Base-by-base conservation (phyloP, 2,329 filamentous ascomycete species). In the Ophioceras dolichostomum region DNA sequence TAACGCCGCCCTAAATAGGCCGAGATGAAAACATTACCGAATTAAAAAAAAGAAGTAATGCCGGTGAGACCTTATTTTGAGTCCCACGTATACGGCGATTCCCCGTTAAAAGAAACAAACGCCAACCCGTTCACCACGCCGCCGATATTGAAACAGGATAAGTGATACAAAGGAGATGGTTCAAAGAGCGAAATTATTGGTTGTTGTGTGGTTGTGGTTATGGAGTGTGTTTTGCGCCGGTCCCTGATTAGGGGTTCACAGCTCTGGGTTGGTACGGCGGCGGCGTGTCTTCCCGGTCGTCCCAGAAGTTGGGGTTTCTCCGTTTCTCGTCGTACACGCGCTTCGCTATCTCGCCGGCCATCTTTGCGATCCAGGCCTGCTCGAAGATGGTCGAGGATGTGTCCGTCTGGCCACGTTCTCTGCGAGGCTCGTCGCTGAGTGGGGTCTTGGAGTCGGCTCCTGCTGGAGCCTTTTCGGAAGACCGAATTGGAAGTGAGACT, bases 361-460 rank as follows among this genome's bases (percentile, higher is more conserved):
- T 91, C 64, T 94, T 91, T 64, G 81, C 77, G 60, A 91, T 82
- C 83, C 84, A 91, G 3, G 83, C 84, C 56, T 86, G 80, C 54
- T 87, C 82, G 19, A 85, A 64, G 34, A 86, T 83, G 20, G 70
- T 66, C 0, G 71, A 71, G 10, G 69, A 66, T 5, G 62, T 65
- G 22, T 73, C 70, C 1, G 67, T 68, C 45, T 51, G 50, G 41
- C 47, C 27, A 47, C 53, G 36, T 57, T 53, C 38, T 55, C 53
- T 35, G 48, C 47, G n/a, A 12, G 16, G 17, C 12, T 33, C 31
- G 31, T 6, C 12, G 31, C 9, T 9, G 16, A 12, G 10, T 14
- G 9, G 10, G 9, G 21, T 16, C 36, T 19, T 38, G 6, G 14
- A 16, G 34, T 16, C 16, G 22, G 21, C 16, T 24, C 29, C 29